These are phyloP conservation scores for Hypomontagnella monticulosa DNA, from an alignment of 495 filamentous ascomycete genomes.

Conservation along the genomic window DNA sequence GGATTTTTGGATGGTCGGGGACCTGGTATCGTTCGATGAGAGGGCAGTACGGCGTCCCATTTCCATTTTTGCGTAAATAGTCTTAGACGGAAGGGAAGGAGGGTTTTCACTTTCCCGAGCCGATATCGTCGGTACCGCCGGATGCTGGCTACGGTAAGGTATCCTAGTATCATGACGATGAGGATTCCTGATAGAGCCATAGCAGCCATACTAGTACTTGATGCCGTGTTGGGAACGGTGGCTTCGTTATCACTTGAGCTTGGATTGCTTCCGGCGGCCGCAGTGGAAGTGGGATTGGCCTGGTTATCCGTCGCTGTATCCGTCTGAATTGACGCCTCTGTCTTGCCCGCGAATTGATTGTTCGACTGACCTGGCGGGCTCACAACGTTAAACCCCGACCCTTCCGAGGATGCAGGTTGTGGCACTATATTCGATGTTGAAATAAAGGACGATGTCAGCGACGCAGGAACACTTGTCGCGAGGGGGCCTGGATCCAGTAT, in stretches of 20 bases:
- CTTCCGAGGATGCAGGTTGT: too few relatives aligned
- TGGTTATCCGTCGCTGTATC: not conserved
- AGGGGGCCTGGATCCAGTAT: too few relatives aligned
- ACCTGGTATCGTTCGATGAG: not conserved
- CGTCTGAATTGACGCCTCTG: too few relatives aligned
- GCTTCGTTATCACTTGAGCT: not conserved
- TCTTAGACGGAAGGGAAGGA: conserved; percentile 16
- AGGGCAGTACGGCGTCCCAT: not conserved
- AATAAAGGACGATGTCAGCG: too few relatives aligned
- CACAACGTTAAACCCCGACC: too few relatives aligned
- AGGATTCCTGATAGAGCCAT: conserved; percentile 47
- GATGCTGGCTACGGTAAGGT: conserved; percentile 32
- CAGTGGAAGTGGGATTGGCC: not conserved
- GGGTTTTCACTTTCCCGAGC: conserved; percentile 27
- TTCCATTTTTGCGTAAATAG: not conserved
- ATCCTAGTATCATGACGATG: conserved; percentile 39
- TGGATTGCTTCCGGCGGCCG: not conserved
- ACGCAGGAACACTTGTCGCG: too few relatives aligned
- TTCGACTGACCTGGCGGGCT: too few relatives aligned
- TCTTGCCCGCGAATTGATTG: too few relatives aligned
- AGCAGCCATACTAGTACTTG: conserved; percentile 43
- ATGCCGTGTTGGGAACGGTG: conserved; percentile 13
- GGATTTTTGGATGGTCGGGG: not conserved
- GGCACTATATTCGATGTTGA: too few relatives aligned
- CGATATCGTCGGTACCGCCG: conserved; percentile 43